A percentile compares a stretch with the other conserved stretches of the same genome.
Evolutionary conservation across 2,329 filamentous ascomycete genomes (phyloP).

Genomic region (Fusarium musae): DNA sequence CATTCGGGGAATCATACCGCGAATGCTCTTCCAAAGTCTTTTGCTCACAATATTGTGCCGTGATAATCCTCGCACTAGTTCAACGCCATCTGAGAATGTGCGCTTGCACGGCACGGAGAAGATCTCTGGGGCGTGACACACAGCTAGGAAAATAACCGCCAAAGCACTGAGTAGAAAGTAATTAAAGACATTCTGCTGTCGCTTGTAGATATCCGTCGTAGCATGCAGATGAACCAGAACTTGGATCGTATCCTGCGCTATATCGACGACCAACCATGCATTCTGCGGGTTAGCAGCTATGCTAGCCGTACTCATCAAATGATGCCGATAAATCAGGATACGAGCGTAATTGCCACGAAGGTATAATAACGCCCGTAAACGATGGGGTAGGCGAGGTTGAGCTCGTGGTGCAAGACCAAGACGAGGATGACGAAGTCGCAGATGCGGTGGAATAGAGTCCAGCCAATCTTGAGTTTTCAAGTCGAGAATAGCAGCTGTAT

Average conservation of each 20-base stretch:
- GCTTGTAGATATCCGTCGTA: constrained; percentile 44
- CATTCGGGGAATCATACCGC: constrained; percentile 48
- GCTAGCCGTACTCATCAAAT: constrained; percentile 52
- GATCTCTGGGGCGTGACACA: constrained; percentile 55
- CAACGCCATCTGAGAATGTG: constrained; percentile 48
- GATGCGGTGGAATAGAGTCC: constrained; percentile 55
- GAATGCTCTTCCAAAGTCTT: constrained; percentile 51
- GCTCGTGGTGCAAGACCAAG: constrained; percentile 47
- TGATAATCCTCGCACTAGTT: constrained; percentile 49
- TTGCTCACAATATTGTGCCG: constrained; percentile 47
- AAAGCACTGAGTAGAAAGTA: constrained; percentile 46
- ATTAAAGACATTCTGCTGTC: constrained; percentile 46
- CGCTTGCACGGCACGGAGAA: constrained; percentile 53
- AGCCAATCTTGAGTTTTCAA: constrained; percentile 58
- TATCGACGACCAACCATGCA: constrained; percentile 53
- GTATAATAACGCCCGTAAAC: constrained; percentile 55
- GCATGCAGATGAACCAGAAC: constrained; percentile 44
- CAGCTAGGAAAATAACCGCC: constrained; percentile 50
- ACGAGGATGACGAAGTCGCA: constrained; percentile 52
- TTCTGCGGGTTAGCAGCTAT: constrained; percentile 50
- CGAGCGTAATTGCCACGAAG: constrained; percentile 58
- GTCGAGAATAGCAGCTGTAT: constrained; percentile 54
- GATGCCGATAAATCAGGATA: constrained; percentile 57
- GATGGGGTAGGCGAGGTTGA: constrained; percentile 52
- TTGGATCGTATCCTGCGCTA: constrained; percentile 45